Base-by-base conservation (phyloP, 148 eudicot species). In the Vaccinium corymbosum region DNA sequence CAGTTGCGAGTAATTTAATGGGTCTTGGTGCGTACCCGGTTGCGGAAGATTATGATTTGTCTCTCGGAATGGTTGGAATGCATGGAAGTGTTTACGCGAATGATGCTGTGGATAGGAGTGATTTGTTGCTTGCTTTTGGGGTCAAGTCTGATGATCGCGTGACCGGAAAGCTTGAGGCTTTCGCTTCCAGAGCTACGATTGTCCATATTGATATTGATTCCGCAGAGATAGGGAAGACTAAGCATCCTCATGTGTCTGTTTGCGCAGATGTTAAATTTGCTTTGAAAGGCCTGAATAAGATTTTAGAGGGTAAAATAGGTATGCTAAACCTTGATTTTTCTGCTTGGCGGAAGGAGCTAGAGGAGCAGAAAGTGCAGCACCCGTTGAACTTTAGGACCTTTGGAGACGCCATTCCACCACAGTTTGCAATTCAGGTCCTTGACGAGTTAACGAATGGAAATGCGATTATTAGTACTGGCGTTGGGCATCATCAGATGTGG, bases 171-270 rank as follows among this genome's bases (percentile, higher is more conserved):
- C 87, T 95, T 11, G 95, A 95, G 84, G 97, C 98, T 50, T 95
- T 95, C 86, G 97, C 98, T 27, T 91, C 94, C 51, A 64, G 98
- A 16, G 97, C 98, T 4, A 94, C 93, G 88, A 96, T 96, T 86
- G 97, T 94, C 42, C 98, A 96, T 76, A 94, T 94, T 78, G 98
- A 96, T 85, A 94, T 96, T 52, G 98, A 94, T 79, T 88, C 94
- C 1, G 98, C 97, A 48, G 98, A 96, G 92, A 92, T 96, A 73
- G 98, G 98, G 84, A 96, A 96, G 93, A 96, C 94, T 68, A 96
- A 96, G 88, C 90, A 88, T 59, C 98, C 98, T 3, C 98, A 96
- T 87, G 90, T 94, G 22, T 94, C 98, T 3, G 85, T 96, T 32
- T 92, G 97, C 85, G 91, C 87, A 15, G 98, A 96, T 88, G 70